phyloP scores from a whole-genome alignment of 495 filamentous ascomycete genomes.

The Daldinia childiae region DNA sequence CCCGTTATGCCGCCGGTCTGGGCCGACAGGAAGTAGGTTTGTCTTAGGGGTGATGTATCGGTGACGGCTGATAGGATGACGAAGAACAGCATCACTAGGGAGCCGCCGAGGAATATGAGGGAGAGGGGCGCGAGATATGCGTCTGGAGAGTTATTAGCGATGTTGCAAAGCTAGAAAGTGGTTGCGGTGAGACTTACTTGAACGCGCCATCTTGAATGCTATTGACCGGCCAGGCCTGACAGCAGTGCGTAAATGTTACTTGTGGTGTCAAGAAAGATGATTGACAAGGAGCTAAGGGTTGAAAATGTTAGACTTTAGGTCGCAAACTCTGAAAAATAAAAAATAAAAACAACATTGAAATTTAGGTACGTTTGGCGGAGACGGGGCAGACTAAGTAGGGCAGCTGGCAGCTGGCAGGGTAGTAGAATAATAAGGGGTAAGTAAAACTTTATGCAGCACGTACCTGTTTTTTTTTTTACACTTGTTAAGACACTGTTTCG shows the following conservation, averaged over 20 bases:
- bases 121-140: conserved; percentile 59
- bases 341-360: too few species aligned
- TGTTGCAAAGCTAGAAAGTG: background rate
- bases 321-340: conserved; percentile 8
- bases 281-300: background rate
- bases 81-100: conserved; percentile 81
- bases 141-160: conserved; percentile 38
- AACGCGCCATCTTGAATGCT: conserved; percentile 29
- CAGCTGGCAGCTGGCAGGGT: background rate
- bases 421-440: background rate
- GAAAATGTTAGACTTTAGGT: conserved; percentile 21
- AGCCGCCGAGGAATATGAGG: conserved; percentile 78
- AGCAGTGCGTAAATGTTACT: background rate
- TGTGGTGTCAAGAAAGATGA: background rate
- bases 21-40: conserved; percentile 85
- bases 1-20: conserved; percentile 74
- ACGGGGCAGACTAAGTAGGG: background rate
- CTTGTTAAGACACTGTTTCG: conserved; percentile 11
- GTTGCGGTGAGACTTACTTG: conserved; percentile 17
- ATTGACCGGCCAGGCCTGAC: conserved; percentile 16
- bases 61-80: conserved; percentile 76
- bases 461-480: conserved; percentile 10
- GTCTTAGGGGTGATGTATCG: conserved; percentile 67
- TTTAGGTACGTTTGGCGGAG: background rate
- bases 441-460: background rate